Percentiles rank a stretch among this genome's conserved stretches.
These are phyloP conservation scores for Sherardia arvensis DNA, from an alignment of 257 asterid genomes.

Conservation along the genomic window DNA sequence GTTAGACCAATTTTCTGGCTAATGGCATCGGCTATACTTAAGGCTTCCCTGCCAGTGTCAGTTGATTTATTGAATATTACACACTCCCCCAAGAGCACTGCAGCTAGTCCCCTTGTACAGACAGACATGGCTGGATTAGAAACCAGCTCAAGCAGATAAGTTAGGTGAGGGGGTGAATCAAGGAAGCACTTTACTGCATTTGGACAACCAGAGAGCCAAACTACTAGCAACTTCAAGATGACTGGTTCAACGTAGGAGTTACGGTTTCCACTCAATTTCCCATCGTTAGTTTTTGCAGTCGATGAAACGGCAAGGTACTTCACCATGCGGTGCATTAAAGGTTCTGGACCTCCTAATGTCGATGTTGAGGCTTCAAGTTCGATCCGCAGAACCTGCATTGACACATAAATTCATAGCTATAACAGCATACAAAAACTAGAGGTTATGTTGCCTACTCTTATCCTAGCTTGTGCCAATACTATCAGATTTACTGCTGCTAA, in stretches of 20 bases:
- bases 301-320: constrained; percentile 85
- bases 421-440: no score
- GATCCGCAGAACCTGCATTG: constrained; percentile 67
- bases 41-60: constrained; percentile 49
- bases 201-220: constrained; percentile 82
- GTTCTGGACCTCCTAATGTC: constrained; percentile 71
- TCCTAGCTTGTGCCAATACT: neutral
- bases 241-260: constrained; percentile 54
- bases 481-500: neutral
- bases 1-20: constrained; percentile 82
- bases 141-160: constrained; percentile 71
- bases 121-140: constrained; percentile 50
- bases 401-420: constrained; percentile 9
- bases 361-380: constrained; percentile 67
- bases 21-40: constrained; percentile 63
- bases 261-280: constrained; percentile 36
- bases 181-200: constrained; percentile 80
- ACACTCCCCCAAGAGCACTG: constrained; percentile 69
- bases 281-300: constrained; percentile 58
- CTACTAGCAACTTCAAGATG: constrained; percentile 62
- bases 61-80: constrained; percentile 46
- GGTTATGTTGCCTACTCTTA: no score
- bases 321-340: constrained; percentile 82
- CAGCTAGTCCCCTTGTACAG: constrained; percentile 65
- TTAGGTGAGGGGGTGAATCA: constrained; percentile 79